Evolutionary conservation across 306 rosid genomes (phyloP).

Genomic region (Mimosa pudica): DNA sequence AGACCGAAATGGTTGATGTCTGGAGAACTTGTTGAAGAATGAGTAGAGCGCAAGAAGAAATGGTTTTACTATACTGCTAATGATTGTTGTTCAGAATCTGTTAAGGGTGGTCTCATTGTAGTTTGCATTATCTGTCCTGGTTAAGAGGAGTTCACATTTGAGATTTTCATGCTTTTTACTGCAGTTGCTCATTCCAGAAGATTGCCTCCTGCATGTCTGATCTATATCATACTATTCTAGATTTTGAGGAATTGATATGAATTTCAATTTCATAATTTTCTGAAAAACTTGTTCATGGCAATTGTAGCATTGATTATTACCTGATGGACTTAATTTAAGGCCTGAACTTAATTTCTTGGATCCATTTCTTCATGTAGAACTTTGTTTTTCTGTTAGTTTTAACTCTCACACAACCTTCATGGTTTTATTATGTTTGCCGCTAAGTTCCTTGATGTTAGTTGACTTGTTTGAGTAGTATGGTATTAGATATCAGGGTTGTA

Average conservation of each 20-base stretch:
- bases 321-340: neutral
- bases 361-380: neutral
- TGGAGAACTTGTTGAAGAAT: constrained; percentile 2
- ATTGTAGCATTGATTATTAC: neutral
- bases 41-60: neutral
- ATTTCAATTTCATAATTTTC: neutral
- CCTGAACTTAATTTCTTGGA: constrained; percentile 9
- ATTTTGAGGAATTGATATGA: neutral
- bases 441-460: constrained; percentile 5
- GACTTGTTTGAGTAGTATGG: constrained; percentile 32
- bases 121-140: neutral
- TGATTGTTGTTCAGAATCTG: constrained; percentile 6
- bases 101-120: neutral
- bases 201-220: constrained; percentile 1
- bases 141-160: neutral
- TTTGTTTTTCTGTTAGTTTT: neutral
- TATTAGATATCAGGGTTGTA: constrained; percentile 15
- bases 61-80: neutral
- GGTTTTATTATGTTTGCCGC: neutral
- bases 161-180: neutral
- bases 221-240: neutral
- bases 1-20: constrained; percentile 9
- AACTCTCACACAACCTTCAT: neutral
- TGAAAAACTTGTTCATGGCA: neutral
- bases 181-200: neutral